Conservation (phyloP, 495 filamentous ascomycete species). For the Penicillium alfredii region DNA sequence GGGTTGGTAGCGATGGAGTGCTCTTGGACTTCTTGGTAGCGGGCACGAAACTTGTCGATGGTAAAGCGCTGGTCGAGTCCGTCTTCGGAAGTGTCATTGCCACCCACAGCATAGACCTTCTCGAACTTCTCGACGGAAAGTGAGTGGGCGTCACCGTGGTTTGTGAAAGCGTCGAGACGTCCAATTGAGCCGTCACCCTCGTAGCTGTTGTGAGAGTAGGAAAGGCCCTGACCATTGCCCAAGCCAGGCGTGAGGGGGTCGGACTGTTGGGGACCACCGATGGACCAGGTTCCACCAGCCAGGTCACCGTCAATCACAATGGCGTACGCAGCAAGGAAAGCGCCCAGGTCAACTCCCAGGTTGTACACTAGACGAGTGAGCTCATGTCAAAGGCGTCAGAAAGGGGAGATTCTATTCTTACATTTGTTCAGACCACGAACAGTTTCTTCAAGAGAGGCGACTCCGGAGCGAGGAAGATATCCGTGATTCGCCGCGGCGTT, state of each 20-base stretch:
- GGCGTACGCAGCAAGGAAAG: constrained; percentile 19
- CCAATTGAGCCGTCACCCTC: constrained; percentile 16
- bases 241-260: constrained; percentile 9
- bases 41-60: constrained; percentile 12
- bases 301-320: constrained; percentile 17
- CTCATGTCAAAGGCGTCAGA: neutral
- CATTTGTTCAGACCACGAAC: constrained; percentile 6
- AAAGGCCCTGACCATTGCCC: constrained; percentile 16
- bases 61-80: constrained; percentile 6
- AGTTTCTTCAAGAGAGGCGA: constrained; percentile 6
- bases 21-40: constrained; percentile 24
- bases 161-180: constrained; percentile 2
- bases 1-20: constrained; percentile 38
- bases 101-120: constrained; percentile 4
- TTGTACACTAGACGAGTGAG: constrained; percentile 7
- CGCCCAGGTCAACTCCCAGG: constrained; percentile 10
- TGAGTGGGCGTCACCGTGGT: constrained; percentile 9
- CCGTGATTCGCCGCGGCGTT: constrained; percentile 53
- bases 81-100: constrained; percentile 7
- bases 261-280: constrained; percentile 15
- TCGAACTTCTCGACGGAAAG: constrained; percentile 8
- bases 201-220: constrained; percentile 23
- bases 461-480: constrained; percentile 41
- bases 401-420: neutral
- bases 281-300: constrained; percentile 15